Percentiles rank a stretch among this genome's conserved stretches.
These are phyloP conservation scores for Amanita subjunquillea DNA, from an alignment of 768 basidiomycete genomes.

Conservation along the genomic window DNA sequence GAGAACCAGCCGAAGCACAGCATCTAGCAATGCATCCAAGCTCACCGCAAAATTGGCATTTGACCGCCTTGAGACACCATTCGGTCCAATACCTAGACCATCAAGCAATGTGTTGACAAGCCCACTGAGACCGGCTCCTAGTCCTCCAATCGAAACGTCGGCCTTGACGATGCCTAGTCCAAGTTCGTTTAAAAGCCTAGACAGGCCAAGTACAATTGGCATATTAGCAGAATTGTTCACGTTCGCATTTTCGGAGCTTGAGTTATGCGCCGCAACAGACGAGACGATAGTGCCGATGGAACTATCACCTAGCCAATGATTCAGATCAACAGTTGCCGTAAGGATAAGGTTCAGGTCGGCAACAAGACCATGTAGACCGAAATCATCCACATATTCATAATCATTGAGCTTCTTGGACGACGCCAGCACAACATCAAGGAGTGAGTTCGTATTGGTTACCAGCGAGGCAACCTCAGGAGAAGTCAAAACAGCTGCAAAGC, in stretches of 20 bases:
- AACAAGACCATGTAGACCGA: conserved; percentile 8
- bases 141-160: conserved; percentile 11
- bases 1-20: conserved; percentile 5
- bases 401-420: conserved; percentile 3
- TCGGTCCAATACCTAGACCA: conserved; percentile 14
- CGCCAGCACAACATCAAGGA: conserved; percentile 3
- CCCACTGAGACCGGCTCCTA: conserved; percentile 10
- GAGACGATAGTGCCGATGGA: conserved; percentile 1
- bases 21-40: conserved; percentile 6
- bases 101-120: conserved; percentile 14
- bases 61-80: conserved; percentile 4
- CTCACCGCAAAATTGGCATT: not conserved
- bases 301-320: conserved; percentile 7
- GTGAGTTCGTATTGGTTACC: conserved; percentile 8
- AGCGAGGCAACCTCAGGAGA: conserved; percentile 13
- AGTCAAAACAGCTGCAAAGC: conserved; percentile 1
- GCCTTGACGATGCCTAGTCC: conserved; percentile 11
- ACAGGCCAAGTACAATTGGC: conserved; percentile 15
- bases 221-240: conserved; percentile 2
- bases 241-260: not conserved
- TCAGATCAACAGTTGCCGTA: conserved; percentile 7
- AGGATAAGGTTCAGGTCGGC: conserved; percentile 7
- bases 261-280: not conserved
- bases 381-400: conserved; percentile 9
- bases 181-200: conserved; percentile 13